Evolutionary conservation across 306 rosid genomes (phyloP).

Genomic region (Prunus dulcis): DNA sequence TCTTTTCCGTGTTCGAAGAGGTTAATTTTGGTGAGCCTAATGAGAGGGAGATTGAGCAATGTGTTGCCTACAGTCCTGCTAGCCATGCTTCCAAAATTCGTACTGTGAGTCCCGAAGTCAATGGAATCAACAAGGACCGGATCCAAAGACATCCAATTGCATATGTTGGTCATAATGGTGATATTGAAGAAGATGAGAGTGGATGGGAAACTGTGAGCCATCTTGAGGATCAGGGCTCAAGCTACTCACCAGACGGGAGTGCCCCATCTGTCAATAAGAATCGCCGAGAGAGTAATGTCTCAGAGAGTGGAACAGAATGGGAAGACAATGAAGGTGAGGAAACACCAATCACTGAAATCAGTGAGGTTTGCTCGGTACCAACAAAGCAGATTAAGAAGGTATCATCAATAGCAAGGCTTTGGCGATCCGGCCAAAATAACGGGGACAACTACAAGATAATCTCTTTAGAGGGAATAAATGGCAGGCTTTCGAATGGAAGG

Average conservation of each 20-base stretch:
- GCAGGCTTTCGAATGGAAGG: conserved; percentile 74
- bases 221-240: conserved; percentile 83
- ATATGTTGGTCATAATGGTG: conserved; percentile 52
- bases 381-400: conserved; percentile 64
- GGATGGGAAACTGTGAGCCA: conserved; percentile 99
- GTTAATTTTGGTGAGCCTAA: conserved; percentile 56
- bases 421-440: conserved; percentile 71
- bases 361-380: conserved; percentile 63
- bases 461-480: conserved; percentile 63
- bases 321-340: conserved; percentile 59
- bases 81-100: conserved; percentile 69
- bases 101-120: conserved; percentile 62
- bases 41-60: conserved; percentile 69
- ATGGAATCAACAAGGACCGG: conserved; percentile 35
- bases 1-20: conserved; percentile 67
- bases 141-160: conserved; percentile 44
- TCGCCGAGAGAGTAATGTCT: conserved; percentile 47
- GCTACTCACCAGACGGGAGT: conserved; percentile 76
- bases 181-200: conserved; percentile 84
- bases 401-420: conserved; percentile 70
- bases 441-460: conserved; percentile 67
- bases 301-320: conserved; percentile 68
- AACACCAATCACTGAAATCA: conserved; percentile 67
- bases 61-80: conserved; percentile 59
- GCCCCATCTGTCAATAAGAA: conserved; percentile 56